Evolutionary conservation across 192 early-diverging fungal species (phyloP).

Genomic region (Entomortierella parvispora): DNA sequence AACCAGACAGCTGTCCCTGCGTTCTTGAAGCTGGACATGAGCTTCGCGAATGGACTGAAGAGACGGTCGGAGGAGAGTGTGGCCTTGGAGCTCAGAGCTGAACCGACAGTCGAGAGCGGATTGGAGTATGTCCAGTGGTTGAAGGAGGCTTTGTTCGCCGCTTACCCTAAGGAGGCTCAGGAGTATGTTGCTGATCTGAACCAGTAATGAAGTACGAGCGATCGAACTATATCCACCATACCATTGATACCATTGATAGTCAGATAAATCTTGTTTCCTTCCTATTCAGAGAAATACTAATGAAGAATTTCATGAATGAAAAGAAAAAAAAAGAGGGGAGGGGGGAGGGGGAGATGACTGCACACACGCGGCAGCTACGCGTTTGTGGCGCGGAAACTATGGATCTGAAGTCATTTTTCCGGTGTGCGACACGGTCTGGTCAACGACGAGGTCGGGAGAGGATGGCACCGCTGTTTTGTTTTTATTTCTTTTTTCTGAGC

Average conservation of each 20-base stretch:
- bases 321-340: neutral
- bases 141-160: constrained; percentile 26
- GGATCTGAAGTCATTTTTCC: no score
- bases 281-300: neutral
- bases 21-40: constrained; percentile 33
- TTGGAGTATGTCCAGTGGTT: constrained; percentile 26
- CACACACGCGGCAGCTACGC: no score
- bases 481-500: no score
- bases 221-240: neutral
- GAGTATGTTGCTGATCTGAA: constrained; percentile 14
- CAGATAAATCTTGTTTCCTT: neutral
- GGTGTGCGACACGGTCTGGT: no score
- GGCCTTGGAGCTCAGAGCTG: neutral
- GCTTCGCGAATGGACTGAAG: constrained; percentile 8
- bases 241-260: neutral
- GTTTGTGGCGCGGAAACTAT: no score
- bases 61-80: neutral
- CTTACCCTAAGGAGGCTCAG: constrained; percentile 40
- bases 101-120: constrained; percentile 13
- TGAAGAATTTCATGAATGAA: no score
- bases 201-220: neutral
- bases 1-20: constrained; percentile 32
- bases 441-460: no score
- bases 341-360: no score
- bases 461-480: no score